Percentiles rank a stretch among this genome's conserved stretches.
These are phyloP conservation scores for Chrysosporium queenslandicum DNA, from an alignment of 2,329 filamentous ascomycete genomes.

Conservation along the genomic window DNA sequence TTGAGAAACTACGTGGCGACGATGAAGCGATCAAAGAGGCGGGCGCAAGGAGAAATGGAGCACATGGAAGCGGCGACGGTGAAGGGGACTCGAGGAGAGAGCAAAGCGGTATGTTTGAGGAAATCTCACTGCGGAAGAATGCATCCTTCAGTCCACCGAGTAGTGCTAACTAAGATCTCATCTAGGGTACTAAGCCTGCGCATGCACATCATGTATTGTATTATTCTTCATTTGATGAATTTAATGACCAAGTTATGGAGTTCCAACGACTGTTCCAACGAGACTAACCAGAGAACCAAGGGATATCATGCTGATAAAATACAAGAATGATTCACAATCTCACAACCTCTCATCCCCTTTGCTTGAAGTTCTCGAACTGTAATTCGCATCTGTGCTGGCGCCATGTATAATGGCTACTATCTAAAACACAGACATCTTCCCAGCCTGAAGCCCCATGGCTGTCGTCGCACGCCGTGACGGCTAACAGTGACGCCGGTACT, in stretches of 20 bases:
- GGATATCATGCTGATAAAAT: neutral
- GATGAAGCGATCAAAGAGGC: slow-evolving; percentile 46
- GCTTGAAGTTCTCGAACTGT: too few relatives aligned
- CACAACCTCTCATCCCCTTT: neutral
- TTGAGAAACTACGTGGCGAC: slow-evolving; percentile 87
- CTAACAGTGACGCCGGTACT: slow-evolving; percentile 45
- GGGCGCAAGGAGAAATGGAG: slow-evolving; percentile 27
- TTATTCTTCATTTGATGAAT: neutral
- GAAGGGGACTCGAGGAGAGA: slow-evolving; percentile 34
- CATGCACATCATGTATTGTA: neutral
- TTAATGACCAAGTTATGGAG: neutral
- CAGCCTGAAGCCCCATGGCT: slow-evolving; percentile 43
- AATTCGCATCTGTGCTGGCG: too few relatives aligned
- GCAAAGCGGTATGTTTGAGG: slow-evolving; percentile 24
- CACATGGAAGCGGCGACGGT: slow-evolving; percentile 19
- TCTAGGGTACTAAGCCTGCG: neutral
- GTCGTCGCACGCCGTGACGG: slow-evolving; percentile 43
- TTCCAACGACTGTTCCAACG: neutral
- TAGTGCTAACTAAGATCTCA: neutral
- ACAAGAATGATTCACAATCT: neutral
- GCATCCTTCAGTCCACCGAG: too few relatives aligned
- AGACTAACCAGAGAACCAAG: neutral
- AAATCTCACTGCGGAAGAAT: too few relatives aligned
- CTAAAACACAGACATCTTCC: slow-evolving; percentile 47
- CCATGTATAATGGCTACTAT: slow-evolving; percentile 23